Conservation (phyloP, 805 yeast genomes). For the Saccharomycopsis javanensis region DNA sequence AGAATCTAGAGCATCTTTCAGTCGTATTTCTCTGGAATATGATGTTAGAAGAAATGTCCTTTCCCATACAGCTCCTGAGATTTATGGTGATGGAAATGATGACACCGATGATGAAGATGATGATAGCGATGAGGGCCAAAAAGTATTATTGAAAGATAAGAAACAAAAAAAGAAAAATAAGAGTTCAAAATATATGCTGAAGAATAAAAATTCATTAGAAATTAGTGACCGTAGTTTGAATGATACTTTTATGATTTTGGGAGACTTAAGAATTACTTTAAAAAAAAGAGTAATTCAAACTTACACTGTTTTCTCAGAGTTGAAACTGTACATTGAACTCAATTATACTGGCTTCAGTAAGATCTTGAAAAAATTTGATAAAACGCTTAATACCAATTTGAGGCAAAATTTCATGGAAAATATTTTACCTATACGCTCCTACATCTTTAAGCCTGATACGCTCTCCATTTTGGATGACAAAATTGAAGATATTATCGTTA, state of each 20-base stretch:
- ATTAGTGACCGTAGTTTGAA: constrained; percentile 4
- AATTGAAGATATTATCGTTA: constrained; percentile 41
- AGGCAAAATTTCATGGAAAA: constrained; percentile 46
- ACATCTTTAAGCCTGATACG: constrained; percentile 46
- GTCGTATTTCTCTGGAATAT: constrained; percentile 7
- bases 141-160: not conserved
- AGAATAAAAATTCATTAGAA: not conserved
- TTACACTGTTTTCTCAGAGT: constrained; percentile 70
- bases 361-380: constrained; percentile 87
- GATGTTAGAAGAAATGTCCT: constrained; percentile 13
- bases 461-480: constrained; percentile 38
- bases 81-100: constrained; percentile 16
- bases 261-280: constrained; percentile 33
- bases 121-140: constrained; percentile 2
- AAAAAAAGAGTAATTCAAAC: constrained; percentile 56
- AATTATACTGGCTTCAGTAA: constrained; percentile 85
- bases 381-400: constrained; percentile 54
- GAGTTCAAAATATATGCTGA: not conserved
- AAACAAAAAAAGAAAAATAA: constrained; percentile 1
- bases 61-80: constrained; percentile 15
- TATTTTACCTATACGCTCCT: constrained; percentile 37
- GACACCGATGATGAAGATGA: constrained; percentile 17
- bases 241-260: constrained; percentile 28
- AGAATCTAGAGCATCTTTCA: constrained; percentile 5
- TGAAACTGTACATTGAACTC: constrained; percentile 73